phyloP scores from a whole-genome alignment of 2,329 filamentous ascomycete species.

The Grosmannia clavigera region DNA sequence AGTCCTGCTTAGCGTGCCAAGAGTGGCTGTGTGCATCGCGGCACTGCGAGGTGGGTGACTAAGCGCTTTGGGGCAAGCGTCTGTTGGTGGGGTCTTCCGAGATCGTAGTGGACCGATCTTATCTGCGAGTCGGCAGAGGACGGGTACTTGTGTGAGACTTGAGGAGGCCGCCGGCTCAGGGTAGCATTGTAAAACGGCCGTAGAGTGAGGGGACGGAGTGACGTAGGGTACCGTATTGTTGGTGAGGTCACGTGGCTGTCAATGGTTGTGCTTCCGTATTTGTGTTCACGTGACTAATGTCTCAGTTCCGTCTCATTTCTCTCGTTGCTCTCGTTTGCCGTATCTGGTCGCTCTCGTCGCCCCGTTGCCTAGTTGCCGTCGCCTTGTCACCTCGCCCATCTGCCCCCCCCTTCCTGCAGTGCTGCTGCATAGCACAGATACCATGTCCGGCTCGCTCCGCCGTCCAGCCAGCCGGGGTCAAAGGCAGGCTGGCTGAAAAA shows the following conservation, averaged over 20 bases:
- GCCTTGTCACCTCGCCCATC: too few species aligned
- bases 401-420: not conserved
- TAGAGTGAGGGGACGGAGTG: too few species aligned
- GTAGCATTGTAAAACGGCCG: not conserved
- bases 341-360: too few species aligned
- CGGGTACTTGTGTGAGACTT: not conserved
- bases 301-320: too few species aligned
- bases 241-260: too few species aligned
- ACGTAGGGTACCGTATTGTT: too few species aligned
- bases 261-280: too few species aligned
- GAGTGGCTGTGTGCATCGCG: constrained; percentile 8
- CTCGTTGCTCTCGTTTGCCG: too few species aligned
- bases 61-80: not conserved
- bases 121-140: not conserved
- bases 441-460: constrained; percentile 74
- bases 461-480: constrained; percentile 59
- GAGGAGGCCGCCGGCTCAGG: not conserved
- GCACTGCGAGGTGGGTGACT: not conserved
- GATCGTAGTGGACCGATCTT: not conserved
- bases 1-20: constrained; percentile 4
- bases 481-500: constrained; percentile 63
- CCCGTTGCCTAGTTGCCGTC: too few species aligned
- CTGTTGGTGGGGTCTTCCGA: not conserved
- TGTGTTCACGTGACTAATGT: too few species aligned
- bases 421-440: constrained; percentile 66